Evolutionary conservation across 2,329 filamentous ascomycete genomes (phyloP), one percentile per base, ranked within the genome.

Genomic region (Colletotrichum limetticola): DNA sequence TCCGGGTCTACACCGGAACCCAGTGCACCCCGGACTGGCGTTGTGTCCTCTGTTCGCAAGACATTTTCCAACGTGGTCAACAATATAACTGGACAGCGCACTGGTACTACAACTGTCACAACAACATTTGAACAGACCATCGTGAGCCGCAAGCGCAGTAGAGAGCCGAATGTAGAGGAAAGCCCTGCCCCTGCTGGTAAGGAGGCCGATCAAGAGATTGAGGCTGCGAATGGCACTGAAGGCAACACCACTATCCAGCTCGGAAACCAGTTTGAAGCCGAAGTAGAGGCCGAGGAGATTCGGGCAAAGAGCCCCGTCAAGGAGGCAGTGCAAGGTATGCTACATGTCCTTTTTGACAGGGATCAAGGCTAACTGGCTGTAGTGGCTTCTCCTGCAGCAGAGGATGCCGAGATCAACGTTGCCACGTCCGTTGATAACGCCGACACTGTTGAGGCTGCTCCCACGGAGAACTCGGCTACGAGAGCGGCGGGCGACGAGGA

Each of bases 81-180:
- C 30, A 63, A 60, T 26, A 26, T 72, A 42, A 49, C 37, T 16
- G 32, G 11, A 19, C 37, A 56, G 37, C 71, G 57, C 58, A 61
- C 63, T 12, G 66, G 62, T 12, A 58, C 55, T 3, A 49, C 71
- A 3, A 72, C 52, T 16, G 35, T 66, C 24, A 66, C 68, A 8
- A 22, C 68, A 6, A 55, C 71, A 2, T 58, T 72, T 24, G 71
- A 74, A 58, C 63, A 74, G 52, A 63, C 63, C 5, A 24, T 71
- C 4, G 68, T 62, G 16, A 72, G 71, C 58, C 71, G 68, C 37
- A 72, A 72, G 35, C 68, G 62, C 16, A 72, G 62, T 52, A 68
- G 62, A 62, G 71, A 74, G 35, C 71, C 68, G 0, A 62, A 74
- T 30, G 26, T 12, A 2, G 68, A 71, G 6, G 61, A 42, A 12